Base-by-base conservation (phyloP, 2,329 filamentous ascomycete species). In the Trichoderma arundinaceum region DNA sequence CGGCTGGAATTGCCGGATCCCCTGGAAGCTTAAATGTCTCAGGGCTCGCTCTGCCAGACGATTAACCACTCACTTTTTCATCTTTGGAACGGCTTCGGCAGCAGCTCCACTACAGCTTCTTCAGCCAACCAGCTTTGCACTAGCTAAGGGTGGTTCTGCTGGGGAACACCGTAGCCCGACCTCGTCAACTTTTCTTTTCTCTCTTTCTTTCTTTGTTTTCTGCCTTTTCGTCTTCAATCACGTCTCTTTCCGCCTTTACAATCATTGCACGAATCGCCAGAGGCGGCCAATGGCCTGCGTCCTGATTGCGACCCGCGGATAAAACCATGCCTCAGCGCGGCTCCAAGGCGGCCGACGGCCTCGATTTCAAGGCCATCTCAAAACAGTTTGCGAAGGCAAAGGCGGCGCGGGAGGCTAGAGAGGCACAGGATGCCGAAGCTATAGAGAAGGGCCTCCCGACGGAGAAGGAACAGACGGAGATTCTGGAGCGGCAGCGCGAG, bases 321-420 rank as follows among this genome's bases (percentile, higher is more conserved):
- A 67, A 70, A 69, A 35, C 69, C 48, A 77, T 77, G 75, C 69
- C 74, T 53, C 67, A 70, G 51, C 56, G 59, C 57, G 70, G 62
- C 65, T 43, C 66, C 66, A 71, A 73, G 65, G 59, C 72, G 35
- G 72, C 73, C 67, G 68, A 69, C 62, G 67, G 71, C 64, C 71
- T 79, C 73, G 83, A 87, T 44, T 85, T 85, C 77, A 77, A 84
- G 71, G 75, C 79, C 65, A 84, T 87, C 67, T 80, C 83, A 17
- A 81, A 81, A 44, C 80, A 86, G 73, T 87, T 81, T 76, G 83
- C 80, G 33, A 81, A 80, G 51, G 84, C 84, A 39, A 84, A 86
- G 74, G 80, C 79, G 58, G 78, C 78, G 66, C 82, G 84, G 68
- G 59, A 54, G 39, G 59, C 59, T 12, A 82, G 84, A 69, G 59